Base-by-base conservation (phyloP, 192 early-diverging fungal genomes). In the Coemansia sp. region DNA sequence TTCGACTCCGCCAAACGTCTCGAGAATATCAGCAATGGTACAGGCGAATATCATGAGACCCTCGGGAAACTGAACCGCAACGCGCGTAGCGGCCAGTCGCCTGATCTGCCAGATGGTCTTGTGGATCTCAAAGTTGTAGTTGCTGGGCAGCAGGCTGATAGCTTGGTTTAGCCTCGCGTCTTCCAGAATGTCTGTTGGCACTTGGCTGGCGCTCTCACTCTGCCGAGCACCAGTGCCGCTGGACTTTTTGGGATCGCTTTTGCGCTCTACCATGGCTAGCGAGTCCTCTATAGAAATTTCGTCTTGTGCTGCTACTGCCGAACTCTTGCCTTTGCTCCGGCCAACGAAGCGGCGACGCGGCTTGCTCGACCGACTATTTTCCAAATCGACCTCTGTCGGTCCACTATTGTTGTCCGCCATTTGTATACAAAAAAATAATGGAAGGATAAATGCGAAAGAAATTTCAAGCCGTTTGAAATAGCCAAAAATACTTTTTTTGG, bases 91-190 rank as follows among this genome's bases (percentile, higher is more conserved):
- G 0, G 76, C 71, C 24, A 89, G 81, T 38, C 89, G 88, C 53
- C 83, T 84, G 30, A 99, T 87, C 73, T 95, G 89, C 92, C 93
- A 94, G 3, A 99, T 78, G 15, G 93, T 93, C 75, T 99, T 99
- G 82, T 96, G 93, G 47, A 99, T 95, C 75, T 99, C 98, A 87
- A 99, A 99, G 85, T 95, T 98, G 86, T 99, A 99, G 84, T 99
- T 99, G 34, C 78, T 72, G 2, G 98, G 98, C 16, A 99, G 80
- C 58, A 89, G 85, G 53, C 89, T 83, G 55, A 99, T 93, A 4
- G 94, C 91, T 49, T 91, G 86, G 74, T 95, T 96, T 20, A 99
- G 83, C 39, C 85, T 74, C 47, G 80, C 73, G 66, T 99, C 88
- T 59, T 91, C 86, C 16, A 95, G 78, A 41, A 99, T 96, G 18